Evolutionary conservation across 768 basidiomycete species (phyloP), one percentile per base, ranked within the genome.

Genomic region (Tylopilus balloui): DNA sequence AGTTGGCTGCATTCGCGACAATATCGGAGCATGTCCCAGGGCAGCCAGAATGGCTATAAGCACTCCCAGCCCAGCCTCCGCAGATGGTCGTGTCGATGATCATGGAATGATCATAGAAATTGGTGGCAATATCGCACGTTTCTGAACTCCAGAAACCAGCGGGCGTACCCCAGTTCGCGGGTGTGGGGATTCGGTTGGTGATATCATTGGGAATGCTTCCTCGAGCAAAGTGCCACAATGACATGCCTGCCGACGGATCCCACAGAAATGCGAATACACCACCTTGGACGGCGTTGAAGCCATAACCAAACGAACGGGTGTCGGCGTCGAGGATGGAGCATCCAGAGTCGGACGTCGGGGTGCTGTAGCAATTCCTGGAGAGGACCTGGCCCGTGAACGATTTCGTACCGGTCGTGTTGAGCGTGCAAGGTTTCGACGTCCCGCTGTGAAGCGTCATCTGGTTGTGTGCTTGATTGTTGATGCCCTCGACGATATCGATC

Each of bases 401-500:
- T 44, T 37, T 10, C 49, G 48, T 55, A 52, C 62, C 3, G 10
- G 51, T 38, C 21, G 1, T 29, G 21, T 56, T 42, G 36, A 66
- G 56, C 21, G 40, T 55, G 44, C 68, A 46, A 67, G 61, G 1
- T 1, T 76, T 70, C 27, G 69, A 71, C 3, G 64, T 58, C 4
- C 74, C 69, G 10, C 79, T 82, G 64, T 89, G 87, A 9, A 88
- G 69, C 1, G 85, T 80, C 63, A 79, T 78, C 50, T 81, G 83
- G 54, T 90, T 88, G 20, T 69, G 66, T 3, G 67, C 47, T 58
- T 78, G 73, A 21, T 76, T 57, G 56, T 89, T 77, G 47, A 88
- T 78, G 13, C 85, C 84, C 62, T 91, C 88, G 10, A 89, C 63
- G 42, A 87, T 78, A 57, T 90, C 88, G 47, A 87, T 82, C 65